Percentiles rank a stretch among this genome's conserved stretches.
phyloP scores from a whole-genome alignment of 2,329 filamentous ascomycete genomes.

The Aspergillus sp. region DNA sequence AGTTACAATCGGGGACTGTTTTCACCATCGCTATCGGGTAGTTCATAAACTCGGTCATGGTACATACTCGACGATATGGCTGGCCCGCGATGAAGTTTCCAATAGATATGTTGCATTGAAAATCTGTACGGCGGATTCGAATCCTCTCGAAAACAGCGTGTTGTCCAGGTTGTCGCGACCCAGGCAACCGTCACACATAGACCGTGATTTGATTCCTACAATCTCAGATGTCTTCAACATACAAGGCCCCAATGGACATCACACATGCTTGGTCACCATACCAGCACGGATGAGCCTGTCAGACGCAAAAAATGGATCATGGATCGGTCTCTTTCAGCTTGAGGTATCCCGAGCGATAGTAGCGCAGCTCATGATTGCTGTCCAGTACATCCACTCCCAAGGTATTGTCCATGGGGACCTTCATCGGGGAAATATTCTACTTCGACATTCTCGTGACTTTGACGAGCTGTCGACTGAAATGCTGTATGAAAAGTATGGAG shows the following conservation, averaged over 20 bases:
- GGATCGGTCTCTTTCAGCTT: conserved; percentile 16
- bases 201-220: conserved; percentile 8
- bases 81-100: conserved; percentile 27
- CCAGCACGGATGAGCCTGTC: conserved; percentile 17
- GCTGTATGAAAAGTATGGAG: conserved; percentile 25
- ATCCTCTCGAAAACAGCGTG: conserved; percentile 13
- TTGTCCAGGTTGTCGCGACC: conserved; percentile 5
- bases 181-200: background rate
- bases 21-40: conserved; percentile 39
- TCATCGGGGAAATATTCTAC: conserved; percentile 29
- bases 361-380: conserved; percentile 23
- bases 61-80: conserved; percentile 38
- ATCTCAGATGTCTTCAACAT: conserved; percentile 14
- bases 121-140: conserved; percentile 27
- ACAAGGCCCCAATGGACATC: conserved; percentile 15
- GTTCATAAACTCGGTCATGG: conserved; percentile 47
- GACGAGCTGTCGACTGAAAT: conserved; percentile 23
- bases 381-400: conserved; percentile 30
- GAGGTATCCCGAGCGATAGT: conserved; percentile 20
- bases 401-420: conserved; percentile 33
- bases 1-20: conserved; percentile 31
- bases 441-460: conserved; percentile 21
- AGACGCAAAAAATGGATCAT: conserved; percentile 11
- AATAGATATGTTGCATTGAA: conserved; percentile 31
- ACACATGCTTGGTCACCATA: conserved; percentile 13